Conservation (phyloP, 225 moss, liverwort and hornwort genomes). For the Straminergon stramineum region DNA sequence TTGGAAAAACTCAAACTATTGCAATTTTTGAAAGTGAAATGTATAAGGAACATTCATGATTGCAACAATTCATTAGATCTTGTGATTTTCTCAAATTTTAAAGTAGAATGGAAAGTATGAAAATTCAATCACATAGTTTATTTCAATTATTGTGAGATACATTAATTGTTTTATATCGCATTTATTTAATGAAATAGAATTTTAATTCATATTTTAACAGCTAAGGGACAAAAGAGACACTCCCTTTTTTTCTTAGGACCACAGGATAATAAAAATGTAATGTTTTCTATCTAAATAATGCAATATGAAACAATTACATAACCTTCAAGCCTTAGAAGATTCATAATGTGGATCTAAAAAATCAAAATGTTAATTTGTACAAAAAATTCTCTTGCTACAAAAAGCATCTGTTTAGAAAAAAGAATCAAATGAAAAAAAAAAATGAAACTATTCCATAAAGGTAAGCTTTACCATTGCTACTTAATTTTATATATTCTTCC, state of each 20-base stretch:
- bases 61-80: neutral
- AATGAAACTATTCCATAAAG: neutral
- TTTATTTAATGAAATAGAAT: neutral
- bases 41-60: neutral
- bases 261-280: neutral
- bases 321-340: neutral
- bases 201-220: neutral
- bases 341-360: rapidly evolving
- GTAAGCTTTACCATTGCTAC: neutral
- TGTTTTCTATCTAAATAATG: neutral
- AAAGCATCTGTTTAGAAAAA: neutral
- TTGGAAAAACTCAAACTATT: neutral
- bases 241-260: rapidly evolving
- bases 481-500: neutral
- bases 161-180: neutral
- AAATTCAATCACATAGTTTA: neutral
- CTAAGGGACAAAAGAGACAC: no score
- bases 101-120: neutral
- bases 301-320: neutral
- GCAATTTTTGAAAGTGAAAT: neutral
- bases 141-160: neutral
- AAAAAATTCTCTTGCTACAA: neutral
- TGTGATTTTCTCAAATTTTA: neutral
- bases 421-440: neutral
- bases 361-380: neutral